Conservation (phyloP, 78 protist species). For the Cavenderia fasciculata region DNA sequence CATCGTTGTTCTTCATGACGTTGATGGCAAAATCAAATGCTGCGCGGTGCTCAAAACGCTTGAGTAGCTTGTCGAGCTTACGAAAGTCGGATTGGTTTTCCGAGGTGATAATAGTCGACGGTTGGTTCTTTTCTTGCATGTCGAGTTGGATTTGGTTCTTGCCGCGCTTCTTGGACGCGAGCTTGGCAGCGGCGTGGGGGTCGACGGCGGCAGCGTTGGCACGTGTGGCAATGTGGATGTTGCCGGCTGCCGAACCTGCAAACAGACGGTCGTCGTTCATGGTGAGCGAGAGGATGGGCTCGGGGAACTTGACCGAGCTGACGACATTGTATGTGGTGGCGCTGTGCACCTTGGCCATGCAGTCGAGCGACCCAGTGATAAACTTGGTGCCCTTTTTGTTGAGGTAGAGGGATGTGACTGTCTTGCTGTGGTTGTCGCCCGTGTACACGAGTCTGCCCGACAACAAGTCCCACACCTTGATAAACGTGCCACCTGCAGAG, state of each 20-base stretch:
- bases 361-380: conserved; percentile 43
- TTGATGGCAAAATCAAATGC: conserved; percentile 54
- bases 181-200: background rate
- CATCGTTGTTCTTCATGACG: conserved; percentile 22
- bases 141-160: background rate
- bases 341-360: conserved; percentile 22
- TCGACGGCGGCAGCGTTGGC: background rate
- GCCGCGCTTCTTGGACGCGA: background rate
- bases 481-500: conserved; percentile 26
- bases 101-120: background rate
- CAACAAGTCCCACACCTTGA: conserved; percentile 38
- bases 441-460: background rate
- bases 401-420: conserved; percentile 44
- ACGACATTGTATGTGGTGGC: conserved; percentile 10
- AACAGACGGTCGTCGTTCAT: background rate
- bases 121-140: background rate
- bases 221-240: background rate
- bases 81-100: conserved; percentile 9
- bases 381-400: conserved; percentile 7
- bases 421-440: background rate
- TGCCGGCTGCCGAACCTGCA: conserved; percentile 46
- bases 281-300: conserved; percentile 21
- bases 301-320: conserved; percentile 17
- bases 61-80: conserved; percentile 46
- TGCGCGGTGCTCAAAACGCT: conserved; percentile 49